Evolutionary conservation across 2,329 filamentous ascomycete genomes (phyloP).

Genomic region (Colletotrichum musae): DNA sequence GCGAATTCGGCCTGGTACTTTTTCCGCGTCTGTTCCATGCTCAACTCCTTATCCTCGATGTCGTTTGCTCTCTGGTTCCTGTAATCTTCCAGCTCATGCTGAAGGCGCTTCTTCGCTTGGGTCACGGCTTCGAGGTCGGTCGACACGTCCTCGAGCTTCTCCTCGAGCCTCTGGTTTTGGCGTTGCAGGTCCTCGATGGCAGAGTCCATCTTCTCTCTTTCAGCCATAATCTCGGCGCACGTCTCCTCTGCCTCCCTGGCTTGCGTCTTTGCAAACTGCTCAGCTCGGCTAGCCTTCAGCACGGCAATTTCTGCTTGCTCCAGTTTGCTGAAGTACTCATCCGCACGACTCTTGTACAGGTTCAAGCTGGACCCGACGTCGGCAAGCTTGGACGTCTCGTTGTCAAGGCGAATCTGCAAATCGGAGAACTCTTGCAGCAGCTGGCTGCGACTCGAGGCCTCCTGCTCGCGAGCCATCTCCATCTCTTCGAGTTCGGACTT

Average conservation of each 20-base stretch:
- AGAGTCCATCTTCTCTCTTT: conserved; percentile 90
- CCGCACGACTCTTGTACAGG: conserved; percentile 91
- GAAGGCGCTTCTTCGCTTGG: conserved; percentile 92
- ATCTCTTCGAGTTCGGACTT: conserved; percentile 89
- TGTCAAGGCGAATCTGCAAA: conserved; percentile 91
- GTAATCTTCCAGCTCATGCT: conserved; percentile 98
- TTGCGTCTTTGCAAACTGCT: conserved; percentile 94
- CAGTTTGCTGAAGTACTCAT: conserved; percentile 97
- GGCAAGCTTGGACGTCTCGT: conserved; percentile 85
- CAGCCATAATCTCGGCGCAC: conserved; percentile 90
- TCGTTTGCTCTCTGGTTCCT: conserved; percentile 95
- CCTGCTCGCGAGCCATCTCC: conserved; percentile 83
- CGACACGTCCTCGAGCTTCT: conserved; percentile 90
- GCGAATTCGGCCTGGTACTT: conserved; percentile 97
- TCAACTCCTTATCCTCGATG: conserved; percentile 95
- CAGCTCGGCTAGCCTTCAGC: conserved; percentile 89
- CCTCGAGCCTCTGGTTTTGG: conserved; percentile 90
- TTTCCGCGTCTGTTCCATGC: conserved; percentile 96
- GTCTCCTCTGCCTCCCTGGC: conserved; percentile 92
- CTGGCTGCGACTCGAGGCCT: conserved; percentile 88
- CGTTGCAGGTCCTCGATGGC: conserved; percentile 91
- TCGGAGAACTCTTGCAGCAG: conserved; percentile 94
- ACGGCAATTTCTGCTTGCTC: conserved; percentile 98
- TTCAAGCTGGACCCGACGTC: conserved; percentile 88
- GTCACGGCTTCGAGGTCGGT: conserved; percentile 89